Conservation (phyloP, 345 rosid species). For the Syzygium aromaticum region DNA sequence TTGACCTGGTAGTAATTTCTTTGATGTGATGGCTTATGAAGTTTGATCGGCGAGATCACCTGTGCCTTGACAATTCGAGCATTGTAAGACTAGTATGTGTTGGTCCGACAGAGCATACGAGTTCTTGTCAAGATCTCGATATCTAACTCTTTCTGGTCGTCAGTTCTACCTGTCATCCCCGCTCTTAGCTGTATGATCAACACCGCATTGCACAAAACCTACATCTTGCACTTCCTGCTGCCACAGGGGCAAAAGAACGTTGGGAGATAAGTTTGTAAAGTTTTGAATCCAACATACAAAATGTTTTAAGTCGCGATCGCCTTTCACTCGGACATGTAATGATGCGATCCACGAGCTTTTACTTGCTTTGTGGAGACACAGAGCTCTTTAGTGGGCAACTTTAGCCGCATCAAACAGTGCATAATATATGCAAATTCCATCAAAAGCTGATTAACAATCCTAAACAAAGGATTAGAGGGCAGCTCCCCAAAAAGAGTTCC, state of each 20-base stretch:
- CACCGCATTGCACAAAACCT: neutral
- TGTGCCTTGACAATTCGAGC: neutral
- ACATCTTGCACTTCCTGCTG: neutral
- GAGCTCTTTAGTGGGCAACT: conserved; percentile 6
- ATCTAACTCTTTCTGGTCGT: neutral
- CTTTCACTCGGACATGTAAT: conserved; percentile 7
- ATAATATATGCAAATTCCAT: neutral
- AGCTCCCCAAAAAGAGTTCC: neutral
- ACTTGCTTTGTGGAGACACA: conserved; percentile 16
- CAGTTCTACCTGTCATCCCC: neutral
- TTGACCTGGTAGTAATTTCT: neutral
- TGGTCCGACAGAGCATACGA: neutral
- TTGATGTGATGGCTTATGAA: neutral
- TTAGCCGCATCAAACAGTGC: neutral
- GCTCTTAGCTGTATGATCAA: neutral
- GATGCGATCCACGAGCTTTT: conserved; percentile 27
- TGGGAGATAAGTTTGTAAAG: neutral
- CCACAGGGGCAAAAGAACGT: neutral
- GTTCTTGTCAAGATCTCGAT: neutral
- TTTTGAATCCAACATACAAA: neutral
- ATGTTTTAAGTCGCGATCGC: neutral
- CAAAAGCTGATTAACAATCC: neutral
- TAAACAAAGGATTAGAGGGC: neutral
- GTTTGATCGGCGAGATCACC: neutral
- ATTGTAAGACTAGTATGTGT: neutral